These are phyloP conservation scores for Phytophthora hybrid DNA, from an alignment of 352 stramenopile genomes.

Conservation along the genomic window DNA sequence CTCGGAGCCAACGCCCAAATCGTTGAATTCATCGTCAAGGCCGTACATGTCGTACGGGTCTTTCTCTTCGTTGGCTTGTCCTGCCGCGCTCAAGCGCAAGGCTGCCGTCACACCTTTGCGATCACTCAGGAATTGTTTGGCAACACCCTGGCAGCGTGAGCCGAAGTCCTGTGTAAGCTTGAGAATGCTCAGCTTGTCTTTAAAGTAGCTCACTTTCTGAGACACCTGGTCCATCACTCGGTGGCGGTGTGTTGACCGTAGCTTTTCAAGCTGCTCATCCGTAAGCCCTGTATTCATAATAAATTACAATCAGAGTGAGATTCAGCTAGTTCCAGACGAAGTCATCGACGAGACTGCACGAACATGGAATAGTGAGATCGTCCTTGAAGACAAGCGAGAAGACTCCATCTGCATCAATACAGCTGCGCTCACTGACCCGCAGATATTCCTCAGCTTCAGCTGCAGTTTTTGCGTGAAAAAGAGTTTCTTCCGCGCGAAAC, in stretches of 20 bases:
- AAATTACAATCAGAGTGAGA: no score
- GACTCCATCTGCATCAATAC: no score
- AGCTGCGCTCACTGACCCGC: no score
- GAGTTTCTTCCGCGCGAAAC: no score
- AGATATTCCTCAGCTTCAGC: no score
- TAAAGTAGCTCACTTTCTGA: constrained; percentile 53
- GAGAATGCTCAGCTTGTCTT: constrained; percentile 66
- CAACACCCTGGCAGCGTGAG: constrained; percentile 42
- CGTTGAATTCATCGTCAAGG: constrained; percentile 29
- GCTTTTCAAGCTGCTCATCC: no score
- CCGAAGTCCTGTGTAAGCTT: constrained; percentile 60
- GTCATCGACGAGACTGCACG: constrained; percentile 16
- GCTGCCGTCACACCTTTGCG: constrained; percentile 26
- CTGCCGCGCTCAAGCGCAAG: constrained; percentile 13
- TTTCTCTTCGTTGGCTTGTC: constrained; percentile 14
- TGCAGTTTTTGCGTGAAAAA: no score
- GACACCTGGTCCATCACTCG: constrained; percentile 62
- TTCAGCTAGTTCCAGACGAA: no score
- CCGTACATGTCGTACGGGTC: constrained; percentile 29
- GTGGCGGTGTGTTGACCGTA: constrained; percentile 60
- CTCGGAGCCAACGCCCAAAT: constrained; percentile 27
- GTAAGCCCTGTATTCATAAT: no score
- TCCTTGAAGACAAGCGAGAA: no score
- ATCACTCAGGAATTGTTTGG: constrained; percentile 47
- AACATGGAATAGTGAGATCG: constrained; percentile 83